Base-by-base conservation (phyloP, 257 asterid genomes). In the Prunella vulgaris region DNA sequence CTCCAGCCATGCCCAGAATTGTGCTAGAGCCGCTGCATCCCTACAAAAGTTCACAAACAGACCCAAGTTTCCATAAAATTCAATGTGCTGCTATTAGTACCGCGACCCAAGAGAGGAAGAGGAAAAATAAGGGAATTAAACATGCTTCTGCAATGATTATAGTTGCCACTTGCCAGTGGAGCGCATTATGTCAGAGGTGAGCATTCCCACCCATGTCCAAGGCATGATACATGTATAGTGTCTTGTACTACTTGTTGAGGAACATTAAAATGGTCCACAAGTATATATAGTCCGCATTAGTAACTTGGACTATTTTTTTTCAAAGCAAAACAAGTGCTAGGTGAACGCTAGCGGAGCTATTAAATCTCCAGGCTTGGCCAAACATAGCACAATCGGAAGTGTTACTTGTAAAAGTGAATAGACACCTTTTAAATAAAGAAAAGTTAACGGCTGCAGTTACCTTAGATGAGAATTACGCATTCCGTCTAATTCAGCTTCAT, bases 1-100 rank as follows among this genome's bases (percentile, higher is more conserved):
- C 86, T 94, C 99, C 74, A 94, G 83, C 96, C 99, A 94, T 21
- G 87, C 84, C 96, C 97, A 94, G 76, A 94, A 91, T 46, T 91
- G 90, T 57, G 96, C 96, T 70, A 94, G 82, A 73, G 97, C 97
- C 59, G 96, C 96, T 20, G 97, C 97, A 79, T 94, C 99, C 83
- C 97, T 91, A 75, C 74, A 80, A 30, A 70, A 76, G 64, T 75
- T 24, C 42, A 30, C 69, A 53, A 46, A 66, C 49, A 28, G 58
- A 66, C 46, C 69, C 22, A 14, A 66, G 48, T 32, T 30, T 48
- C 17, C 42, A 22, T 0, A 54, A 68, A 68, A 74, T 52, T 13
- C 13, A 32, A 56, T 7, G 14, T 15, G 40, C 60, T 38, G 66
- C 69, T 46, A 37, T 37, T 20, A 42, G 14, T 25, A 40, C 68